Evolutionary conservation across 1,284 basidiomycete species (phyloP).

Genomic region (Trametes pubescens): DNA sequence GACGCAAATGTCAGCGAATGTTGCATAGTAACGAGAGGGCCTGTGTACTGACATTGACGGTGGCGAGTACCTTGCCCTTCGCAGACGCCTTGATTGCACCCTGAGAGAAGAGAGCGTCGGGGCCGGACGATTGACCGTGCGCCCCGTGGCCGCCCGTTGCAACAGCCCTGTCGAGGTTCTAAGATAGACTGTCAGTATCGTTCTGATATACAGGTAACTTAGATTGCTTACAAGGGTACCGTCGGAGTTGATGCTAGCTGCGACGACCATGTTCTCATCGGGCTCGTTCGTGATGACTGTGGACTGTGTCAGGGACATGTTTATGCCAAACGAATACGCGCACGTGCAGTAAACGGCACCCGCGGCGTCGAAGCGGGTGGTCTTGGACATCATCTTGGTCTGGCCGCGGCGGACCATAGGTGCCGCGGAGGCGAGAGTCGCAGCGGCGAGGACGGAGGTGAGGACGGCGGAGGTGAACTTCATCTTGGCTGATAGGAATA

Average conservation of each 20-base stretch:
- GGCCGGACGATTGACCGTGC: constrained; percentile 50
- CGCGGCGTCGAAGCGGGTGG: constrained; percentile 23
- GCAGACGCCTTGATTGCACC: constrained; percentile 53
- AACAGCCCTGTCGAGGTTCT: constrained; percentile 38
- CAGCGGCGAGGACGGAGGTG: constrained; percentile 21
- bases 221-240: constrained; percentile 30
- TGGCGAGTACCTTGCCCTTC: constrained; percentile 49
- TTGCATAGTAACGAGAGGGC: too few species aligned
- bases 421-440: constrained; percentile 23
- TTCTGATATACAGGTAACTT: too few species aligned
- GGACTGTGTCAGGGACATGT: not conserved
- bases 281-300: constrained; percentile 38
- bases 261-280: constrained; percentile 35
- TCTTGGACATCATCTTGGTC: constrained; percentile 22
- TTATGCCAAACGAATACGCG: not conserved
- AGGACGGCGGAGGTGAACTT: constrained; percentile 28
- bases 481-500: constrained; percentile 24
- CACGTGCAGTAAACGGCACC: constrained; percentile 31
- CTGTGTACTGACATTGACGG: constrained; percentile 50
- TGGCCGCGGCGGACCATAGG: constrained; percentile 23
- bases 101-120: constrained; percentile 57
- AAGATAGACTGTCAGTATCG: not conserved
- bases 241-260: constrained; percentile 32
- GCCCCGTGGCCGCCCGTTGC: constrained; percentile 50
- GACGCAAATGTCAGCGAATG: not conserved